Percentiles rank a stretch among this genome's conserved stretches.
Evolutionary conservation across 1,284 basidiomycete genomes (phyloP).

Genomic region (Cryptococcus deneoformans): DNA sequence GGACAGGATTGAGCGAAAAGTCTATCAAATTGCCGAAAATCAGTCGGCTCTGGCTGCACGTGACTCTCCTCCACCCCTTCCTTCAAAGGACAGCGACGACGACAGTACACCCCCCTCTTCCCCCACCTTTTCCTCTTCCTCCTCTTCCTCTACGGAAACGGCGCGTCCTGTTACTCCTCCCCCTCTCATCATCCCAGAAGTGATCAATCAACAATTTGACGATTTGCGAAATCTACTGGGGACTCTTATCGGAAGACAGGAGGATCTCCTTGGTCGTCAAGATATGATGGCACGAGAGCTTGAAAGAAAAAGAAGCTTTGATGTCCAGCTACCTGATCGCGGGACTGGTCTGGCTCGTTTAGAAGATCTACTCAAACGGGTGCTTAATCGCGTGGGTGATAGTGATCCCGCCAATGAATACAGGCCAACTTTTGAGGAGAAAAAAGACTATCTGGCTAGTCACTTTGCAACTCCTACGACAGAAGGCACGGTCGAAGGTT

Average conservation of each 20-base stretch:
- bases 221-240: constrained; percentile 39
- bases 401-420: constrained; percentile 23
- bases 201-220: constrained; percentile 30
- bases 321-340: constrained; percentile 22
- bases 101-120: constrained; percentile 11
- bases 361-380: constrained; percentile 37
- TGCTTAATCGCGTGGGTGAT: constrained; percentile 32
- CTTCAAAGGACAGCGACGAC: constrained; percentile 30
- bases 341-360: constrained; percentile 25
- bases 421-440: background rate
- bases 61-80: constrained; percentile 37
- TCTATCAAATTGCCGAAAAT: constrained; percentile 31
- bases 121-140: constrained; percentile 23
- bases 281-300: constrained; percentile 33
- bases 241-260: constrained; percentile 35
- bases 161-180: constrained; percentile 42
- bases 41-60: constrained; percentile 13
- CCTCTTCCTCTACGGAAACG: constrained; percentile 29
- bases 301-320: constrained; percentile 15
- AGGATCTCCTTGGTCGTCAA: constrained; percentile 36
- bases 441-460: constrained; percentile 1
- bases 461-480: constrained; percentile 5
- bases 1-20: constrained; percentile 44
- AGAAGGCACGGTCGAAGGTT: constrained; percentile 23
- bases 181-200: constrained; percentile 27